These are phyloP conservation scores for Thuja plicata DNA, from an alignment of 83 land plant species.

Conservation along the genomic window DNA sequence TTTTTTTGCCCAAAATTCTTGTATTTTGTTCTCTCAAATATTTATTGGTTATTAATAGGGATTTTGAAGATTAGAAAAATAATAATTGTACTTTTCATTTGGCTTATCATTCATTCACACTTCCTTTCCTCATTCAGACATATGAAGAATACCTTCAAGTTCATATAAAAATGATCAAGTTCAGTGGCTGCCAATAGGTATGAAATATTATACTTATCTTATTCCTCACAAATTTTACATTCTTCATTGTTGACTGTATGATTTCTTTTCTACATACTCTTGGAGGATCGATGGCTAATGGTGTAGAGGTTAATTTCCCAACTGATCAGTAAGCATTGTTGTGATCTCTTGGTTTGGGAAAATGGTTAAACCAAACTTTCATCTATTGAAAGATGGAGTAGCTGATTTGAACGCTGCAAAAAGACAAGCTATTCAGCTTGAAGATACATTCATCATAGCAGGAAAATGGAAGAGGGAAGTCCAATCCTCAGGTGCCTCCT, in stretches of 20 bases:
- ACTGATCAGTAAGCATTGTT: conserved; percentile 5
- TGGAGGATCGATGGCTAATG: neutral
- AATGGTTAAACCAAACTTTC: neutral
- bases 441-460: too few species aligned
- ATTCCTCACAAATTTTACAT: neutral
- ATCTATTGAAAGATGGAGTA: too few species aligned
- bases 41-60: neutral
- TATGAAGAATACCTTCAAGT: conserved; percentile 13
- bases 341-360: neutral
- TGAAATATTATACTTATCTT: neutral
- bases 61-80: neutral
- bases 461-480: too few species aligned
- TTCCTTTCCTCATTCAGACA: neutral
- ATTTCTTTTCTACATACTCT: neutral
- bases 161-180: neutral
- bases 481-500: too few species aligned
- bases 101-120: neutral
- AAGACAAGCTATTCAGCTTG: too few species aligned
- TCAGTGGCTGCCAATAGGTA: neutral
- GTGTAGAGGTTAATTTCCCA: conserved; percentile 1
- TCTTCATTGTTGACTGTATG: neutral
- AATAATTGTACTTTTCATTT: neutral
- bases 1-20: neutral
- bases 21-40: neutral
- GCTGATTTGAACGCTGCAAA: too few species aligned